phyloP scores from a whole-genome alignment of 495 filamentous ascomycete species.

The Lindgomyces ingoldianus region DNA sequence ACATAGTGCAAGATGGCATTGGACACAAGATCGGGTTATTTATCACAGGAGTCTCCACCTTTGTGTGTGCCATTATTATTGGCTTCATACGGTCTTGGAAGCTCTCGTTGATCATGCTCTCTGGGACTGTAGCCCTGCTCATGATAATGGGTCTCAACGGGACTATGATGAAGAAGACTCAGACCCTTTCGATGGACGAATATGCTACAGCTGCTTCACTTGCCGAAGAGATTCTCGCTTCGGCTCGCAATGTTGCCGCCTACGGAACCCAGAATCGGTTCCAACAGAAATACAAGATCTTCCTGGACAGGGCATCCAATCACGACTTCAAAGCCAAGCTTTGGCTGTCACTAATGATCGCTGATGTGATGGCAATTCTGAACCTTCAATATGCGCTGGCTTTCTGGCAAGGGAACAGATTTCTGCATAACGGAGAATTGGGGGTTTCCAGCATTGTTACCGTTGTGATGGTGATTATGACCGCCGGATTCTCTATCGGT shows the following conservation, averaged over 20 bases:
- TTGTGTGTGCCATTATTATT: slow-evolving; percentile 43
- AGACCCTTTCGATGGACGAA: slow-evolving; percentile 70
- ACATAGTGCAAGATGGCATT: slow-evolving; percentile 51
- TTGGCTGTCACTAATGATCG: slow-evolving; percentile 73
- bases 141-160: slow-evolving; percentile 72
- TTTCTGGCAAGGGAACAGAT: slow-evolving; percentile 92
- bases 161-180: slow-evolving; percentile 75
- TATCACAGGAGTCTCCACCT: slow-evolving; percentile 38
- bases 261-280: slow-evolving; percentile 91
- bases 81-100: slow-evolving; percentile 45
- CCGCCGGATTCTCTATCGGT: slow-evolving; percentile 86
- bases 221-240: slow-evolving; percentile 92
- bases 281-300: slow-evolving; percentile 75
- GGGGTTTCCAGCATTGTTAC: slow-evolving; percentile 62
- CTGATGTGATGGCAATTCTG: slow-evolving; percentile 75
- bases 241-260: slow-evolving; percentile 84
- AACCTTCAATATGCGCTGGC: slow-evolving; percentile 82
- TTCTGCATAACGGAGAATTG: slow-evolving; percentile 65
- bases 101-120: slow-evolving; percentile 73
- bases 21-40: slow-evolving; percentile 44
- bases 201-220: slow-evolving; percentile 85
- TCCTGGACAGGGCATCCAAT: slow-evolving; percentile 70
- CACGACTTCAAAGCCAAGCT: slow-evolving; percentile 76
- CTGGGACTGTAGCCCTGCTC: slow-evolving; percentile 71
- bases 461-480: slow-evolving; percentile 85